Evolutionary conservation across 768 basidiomycete species (phyloP).

Genomic region (Leccinum ochraceum): DNA sequence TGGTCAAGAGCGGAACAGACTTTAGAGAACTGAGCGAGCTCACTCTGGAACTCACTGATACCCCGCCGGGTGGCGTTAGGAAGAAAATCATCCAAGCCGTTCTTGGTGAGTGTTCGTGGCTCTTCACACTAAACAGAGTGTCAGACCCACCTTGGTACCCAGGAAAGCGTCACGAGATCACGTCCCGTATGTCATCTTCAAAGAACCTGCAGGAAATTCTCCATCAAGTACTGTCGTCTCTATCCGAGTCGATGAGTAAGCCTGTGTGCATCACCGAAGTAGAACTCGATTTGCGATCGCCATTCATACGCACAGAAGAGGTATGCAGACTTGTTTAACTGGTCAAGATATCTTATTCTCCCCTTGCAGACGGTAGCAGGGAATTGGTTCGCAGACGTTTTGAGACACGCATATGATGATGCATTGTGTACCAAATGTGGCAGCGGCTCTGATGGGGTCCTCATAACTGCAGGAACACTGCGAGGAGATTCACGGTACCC

Average conservation of each 20-base stretch:
- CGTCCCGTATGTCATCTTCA: slow-evolving; percentile 59
- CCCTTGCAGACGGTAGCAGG: slow-evolving; percentile 57
- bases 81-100: slow-evolving; percentile 62
- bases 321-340: slow-evolving; percentile 35
- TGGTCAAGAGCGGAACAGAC: slow-evolving; percentile 87
- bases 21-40: slow-evolving; percentile 86
- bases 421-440: slow-evolving; percentile 55
- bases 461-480: slow-evolving; percentile 81
- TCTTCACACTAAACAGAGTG: not conserved
- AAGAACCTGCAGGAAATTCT: slow-evolving; percentile 57
- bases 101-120: slow-evolving; percentile 44
- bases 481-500: slow-evolving; percentile 86
- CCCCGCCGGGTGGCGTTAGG: slow-evolving; percentile 64
- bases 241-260: slow-evolving; percentile 67
- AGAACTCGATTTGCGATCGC: slow-evolving; percentile 71
- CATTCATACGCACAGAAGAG: slow-evolving; percentile 73
- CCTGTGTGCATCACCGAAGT: slow-evolving; percentile 74
- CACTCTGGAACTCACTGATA: slow-evolving; percentile 57
- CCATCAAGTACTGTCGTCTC: slow-evolving; percentile 61
- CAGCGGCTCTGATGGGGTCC: slow-evolving; percentile 74
- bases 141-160: not conserved
- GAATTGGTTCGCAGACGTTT: slow-evolving; percentile 86
- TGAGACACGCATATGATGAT: slow-evolving; percentile 82
- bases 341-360: not conserved
- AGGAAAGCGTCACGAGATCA: slow-evolving; percentile 68